These are phyloP conservation scores for Termitomyces heimii DNA, from an alignment of 768 basidiomycete genomes.

Conservation along the genomic window DNA sequence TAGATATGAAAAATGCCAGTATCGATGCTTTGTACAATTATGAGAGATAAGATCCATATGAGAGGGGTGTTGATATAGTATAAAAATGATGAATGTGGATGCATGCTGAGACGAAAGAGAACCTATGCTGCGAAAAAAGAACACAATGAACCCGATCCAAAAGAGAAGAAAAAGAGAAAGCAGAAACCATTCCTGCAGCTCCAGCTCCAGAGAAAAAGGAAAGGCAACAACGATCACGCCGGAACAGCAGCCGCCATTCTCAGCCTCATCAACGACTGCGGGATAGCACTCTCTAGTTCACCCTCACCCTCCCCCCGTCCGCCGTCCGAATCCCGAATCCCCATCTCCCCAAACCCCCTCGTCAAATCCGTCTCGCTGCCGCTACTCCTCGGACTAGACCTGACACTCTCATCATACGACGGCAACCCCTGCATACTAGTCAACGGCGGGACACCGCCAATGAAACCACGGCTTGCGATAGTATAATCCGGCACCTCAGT, in stretches of 20 bases:
- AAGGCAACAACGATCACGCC: background rate
- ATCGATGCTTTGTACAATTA: background rate
- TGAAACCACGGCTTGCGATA: constrained; percentile 79
- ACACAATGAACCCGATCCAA: background rate
- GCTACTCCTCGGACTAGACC: constrained; percentile 7
- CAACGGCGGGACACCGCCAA: constrained; percentile 87
- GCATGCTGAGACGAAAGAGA: background rate
- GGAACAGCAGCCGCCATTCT: background rate
- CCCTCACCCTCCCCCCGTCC: background rate
- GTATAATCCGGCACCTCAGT: constrained; percentile 84
- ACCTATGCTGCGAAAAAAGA: background rate
- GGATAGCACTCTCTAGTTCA: background rate
- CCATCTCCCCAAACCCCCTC: constrained; percentile 11
- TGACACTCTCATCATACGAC: constrained; percentile 72
- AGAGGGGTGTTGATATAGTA: background rate
- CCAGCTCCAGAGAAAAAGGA: background rate
- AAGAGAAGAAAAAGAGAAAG: background rate
- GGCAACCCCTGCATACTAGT: constrained; percentile 73
- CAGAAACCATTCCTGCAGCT: too few species aligned
- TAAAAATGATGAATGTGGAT: background rate
- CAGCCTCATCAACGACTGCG: background rate
- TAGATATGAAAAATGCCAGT: too few species aligned
- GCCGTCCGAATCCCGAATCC: background rate
- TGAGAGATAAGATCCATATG: background rate
- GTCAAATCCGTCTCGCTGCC: constrained; percentile 16